Evolutionary conservation across 306 rosid genomes (phyloP).

Genomic region (Carpinus fangiana): DNA sequence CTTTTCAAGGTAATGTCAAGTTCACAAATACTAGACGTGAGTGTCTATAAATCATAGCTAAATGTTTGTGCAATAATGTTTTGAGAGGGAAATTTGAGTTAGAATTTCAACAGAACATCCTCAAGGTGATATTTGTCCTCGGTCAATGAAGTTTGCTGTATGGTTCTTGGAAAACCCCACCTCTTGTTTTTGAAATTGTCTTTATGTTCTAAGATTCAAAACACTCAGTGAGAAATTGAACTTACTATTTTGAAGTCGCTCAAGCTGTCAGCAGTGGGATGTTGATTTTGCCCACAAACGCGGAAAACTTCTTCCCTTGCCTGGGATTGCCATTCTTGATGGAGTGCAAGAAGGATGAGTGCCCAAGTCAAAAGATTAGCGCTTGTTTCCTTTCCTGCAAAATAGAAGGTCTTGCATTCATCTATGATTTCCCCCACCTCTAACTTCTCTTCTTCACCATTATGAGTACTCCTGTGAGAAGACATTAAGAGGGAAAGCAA

Average conservation of each 20-base stretch:
- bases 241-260: conserved; percentile 47
- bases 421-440: conserved; percentile 42
- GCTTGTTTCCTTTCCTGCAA: conserved; percentile 58
- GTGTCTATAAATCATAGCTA: no score
- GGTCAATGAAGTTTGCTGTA: no score
- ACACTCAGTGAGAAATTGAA: neutral
- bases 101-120: no score
- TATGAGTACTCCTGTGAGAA: conserved; percentile 31
- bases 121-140: no score
- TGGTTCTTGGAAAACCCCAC: no score
- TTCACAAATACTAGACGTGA: no score
- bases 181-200: no score
- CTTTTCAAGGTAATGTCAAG: no score
- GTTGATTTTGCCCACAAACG: conserved; percentile 25
- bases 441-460: conserved; percentile 41
- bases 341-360: conserved; percentile 40
- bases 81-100: no score
- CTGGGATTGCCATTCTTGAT: conserved; percentile 61
- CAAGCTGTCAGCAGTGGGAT: conserved; percentile 34
- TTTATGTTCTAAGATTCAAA: no score
- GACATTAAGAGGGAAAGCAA: conserved; percentile 48
- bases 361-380: conserved; percentile 51
- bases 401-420: conserved; percentile 48
- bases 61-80: no score
- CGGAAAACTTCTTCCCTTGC: conserved; percentile 50